Percentiles rank a stretch among this genome's conserved stretches.
These are phyloP conservation scores for Paramyrothecium roridum DNA, from an alignment of 2,329 filamentous ascomycete genomes.

Conservation along the genomic window DNA sequence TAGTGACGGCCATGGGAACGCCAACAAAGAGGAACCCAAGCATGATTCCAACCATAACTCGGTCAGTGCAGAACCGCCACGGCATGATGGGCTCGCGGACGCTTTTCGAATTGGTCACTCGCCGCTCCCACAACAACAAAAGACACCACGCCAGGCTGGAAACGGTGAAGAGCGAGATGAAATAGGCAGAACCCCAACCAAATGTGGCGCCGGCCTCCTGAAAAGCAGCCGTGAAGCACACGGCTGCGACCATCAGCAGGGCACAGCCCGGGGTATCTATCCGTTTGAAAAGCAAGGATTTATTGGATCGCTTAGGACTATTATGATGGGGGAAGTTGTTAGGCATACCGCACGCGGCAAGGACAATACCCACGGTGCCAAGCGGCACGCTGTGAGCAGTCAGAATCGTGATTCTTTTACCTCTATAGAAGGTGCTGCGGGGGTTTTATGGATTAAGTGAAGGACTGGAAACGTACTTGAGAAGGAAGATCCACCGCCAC, in stretches of 20 bases:
- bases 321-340: constrained; percentile 1
- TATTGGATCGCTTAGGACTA: neutral
- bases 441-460: neutral
- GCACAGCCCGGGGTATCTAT: constrained; percentile 2
- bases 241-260: neutral
- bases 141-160: constrained; percentile 2
- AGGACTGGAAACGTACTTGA: constrained; percentile 28
- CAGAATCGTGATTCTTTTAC: neutral
- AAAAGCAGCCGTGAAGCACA: constrained; percentile 4
- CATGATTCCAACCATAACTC: constrained; percentile 9
- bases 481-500: constrained; percentile 50
- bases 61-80: constrained; percentile 14
- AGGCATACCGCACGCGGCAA: constrained; percentile 1
- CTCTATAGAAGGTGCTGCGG: too few relatives aligned
- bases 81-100: constrained; percentile 15
- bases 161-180: constrained; percentile 3
- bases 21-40: constrained; percentile 6
- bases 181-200: constrained; percentile 4
- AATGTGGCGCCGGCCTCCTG: constrained; percentile 3
- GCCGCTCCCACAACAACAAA: constrained; percentile 3
- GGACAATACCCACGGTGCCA: neutral
- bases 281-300: neutral
- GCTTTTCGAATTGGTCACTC: neutral
- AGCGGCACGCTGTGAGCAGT: neutral
- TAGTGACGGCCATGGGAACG: neutral